These are phyloP conservation scores for Lichtheimia ramosa DNA, from an alignment of 371 early-diverging fungal species.

Conservation along the genomic window DNA sequence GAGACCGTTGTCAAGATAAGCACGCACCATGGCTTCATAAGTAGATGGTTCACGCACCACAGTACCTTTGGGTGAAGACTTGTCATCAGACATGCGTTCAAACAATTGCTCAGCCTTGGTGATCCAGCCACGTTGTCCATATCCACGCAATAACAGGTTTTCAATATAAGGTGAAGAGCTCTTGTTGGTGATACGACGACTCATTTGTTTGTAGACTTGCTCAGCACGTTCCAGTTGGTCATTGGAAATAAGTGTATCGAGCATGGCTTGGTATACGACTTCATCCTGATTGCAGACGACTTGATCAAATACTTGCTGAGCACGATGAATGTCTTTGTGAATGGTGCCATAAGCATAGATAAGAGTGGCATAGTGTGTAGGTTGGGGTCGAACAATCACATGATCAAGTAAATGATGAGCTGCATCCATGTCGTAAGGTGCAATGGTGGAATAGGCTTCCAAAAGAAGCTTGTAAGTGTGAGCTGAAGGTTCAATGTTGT, in stretches of 20 bases:
- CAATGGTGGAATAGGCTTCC: conserved; percentile 58
- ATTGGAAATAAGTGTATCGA: conserved; percentile 55
- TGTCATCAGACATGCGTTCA: conserved; percentile 58
- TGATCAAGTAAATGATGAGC: conserved; percentile 55
- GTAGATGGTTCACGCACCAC: conserved; percentile 61
- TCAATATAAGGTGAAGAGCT: conserved; percentile 62
- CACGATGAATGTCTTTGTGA: conserved; percentile 51
- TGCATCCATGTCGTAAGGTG: conserved; percentile 61
- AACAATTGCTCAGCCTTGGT: conserved; percentile 52
- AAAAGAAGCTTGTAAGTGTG: conserved; percentile 64
- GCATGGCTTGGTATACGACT: conserved; percentile 58
- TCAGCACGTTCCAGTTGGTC: conserved; percentile 46
- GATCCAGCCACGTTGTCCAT: conserved; percentile 46
- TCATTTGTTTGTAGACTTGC: conserved; percentile 35
- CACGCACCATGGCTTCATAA: conserved; percentile 64
- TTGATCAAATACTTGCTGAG: conserved; percentile 50
- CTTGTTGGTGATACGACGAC: conserved; percentile 23
- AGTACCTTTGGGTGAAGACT: conserved; percentile 8
- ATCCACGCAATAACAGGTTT: conserved; percentile 63
- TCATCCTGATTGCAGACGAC: conserved; percentile 37
- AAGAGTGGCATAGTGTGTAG: conserved; percentile 61
- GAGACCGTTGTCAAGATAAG: conserved; percentile 50
- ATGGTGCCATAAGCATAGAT: conserved; percentile 62
- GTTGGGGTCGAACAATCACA: conserved; percentile 50
- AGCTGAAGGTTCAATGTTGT: conserved; percentile 51